Evolutionary conservation across 345 rosid genomes (phyloP).

Genomic region (Luvunga scandens): DNA sequence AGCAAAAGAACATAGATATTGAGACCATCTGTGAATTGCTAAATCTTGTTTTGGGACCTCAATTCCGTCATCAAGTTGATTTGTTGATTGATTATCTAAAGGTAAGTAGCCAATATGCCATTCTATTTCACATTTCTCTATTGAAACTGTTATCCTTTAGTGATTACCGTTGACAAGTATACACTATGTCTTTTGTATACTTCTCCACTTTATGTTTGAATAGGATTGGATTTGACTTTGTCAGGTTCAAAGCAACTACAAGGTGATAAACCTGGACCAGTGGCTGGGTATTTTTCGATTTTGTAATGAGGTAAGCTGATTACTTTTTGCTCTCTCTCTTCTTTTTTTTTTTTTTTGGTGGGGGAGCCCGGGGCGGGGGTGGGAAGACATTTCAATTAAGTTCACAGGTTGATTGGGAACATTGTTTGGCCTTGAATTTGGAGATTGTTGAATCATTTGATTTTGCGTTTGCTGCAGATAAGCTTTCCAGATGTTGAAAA

Average conservation of each 20-base stretch:
- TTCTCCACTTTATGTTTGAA: background rate
- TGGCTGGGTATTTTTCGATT: slow-evolving; percentile 53
- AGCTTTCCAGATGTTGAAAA: slow-evolving; percentile 44
- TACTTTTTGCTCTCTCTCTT: background rate
- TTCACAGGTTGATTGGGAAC: background rate
- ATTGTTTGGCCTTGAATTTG: background rate
- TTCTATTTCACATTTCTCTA: background rate
- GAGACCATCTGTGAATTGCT: slow-evolving; percentile 53
- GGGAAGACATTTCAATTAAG: background rate
- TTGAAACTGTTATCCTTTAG: background rate
- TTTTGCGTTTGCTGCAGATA: slow-evolving; percentile 27
- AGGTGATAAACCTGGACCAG: slow-evolving; percentile 53
- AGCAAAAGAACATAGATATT: slow-evolving; percentile 46
- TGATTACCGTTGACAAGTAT: background rate
- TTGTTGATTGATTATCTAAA: slow-evolving; percentile 44
- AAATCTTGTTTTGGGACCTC: slow-evolving; percentile 40
- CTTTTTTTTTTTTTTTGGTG: too few relatives aligned
- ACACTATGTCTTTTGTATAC: background rate
- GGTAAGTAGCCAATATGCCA: slow-evolving; percentile 19
- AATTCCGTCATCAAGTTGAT: slow-evolving; percentile 35
- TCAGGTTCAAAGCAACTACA: slow-evolving; percentile 54
- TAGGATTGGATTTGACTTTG: slow-evolving; percentile 5
- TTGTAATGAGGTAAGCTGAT: slow-evolving; percentile 45
- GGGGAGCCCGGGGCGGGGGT: too few relatives aligned
- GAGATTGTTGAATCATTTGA: background rate